Percentiles rank a stretch among this genome's conserved stretches.
Conservation (phyloP, 768 basidiomycete genomes). For the Gyrodon lividus region DNA sequence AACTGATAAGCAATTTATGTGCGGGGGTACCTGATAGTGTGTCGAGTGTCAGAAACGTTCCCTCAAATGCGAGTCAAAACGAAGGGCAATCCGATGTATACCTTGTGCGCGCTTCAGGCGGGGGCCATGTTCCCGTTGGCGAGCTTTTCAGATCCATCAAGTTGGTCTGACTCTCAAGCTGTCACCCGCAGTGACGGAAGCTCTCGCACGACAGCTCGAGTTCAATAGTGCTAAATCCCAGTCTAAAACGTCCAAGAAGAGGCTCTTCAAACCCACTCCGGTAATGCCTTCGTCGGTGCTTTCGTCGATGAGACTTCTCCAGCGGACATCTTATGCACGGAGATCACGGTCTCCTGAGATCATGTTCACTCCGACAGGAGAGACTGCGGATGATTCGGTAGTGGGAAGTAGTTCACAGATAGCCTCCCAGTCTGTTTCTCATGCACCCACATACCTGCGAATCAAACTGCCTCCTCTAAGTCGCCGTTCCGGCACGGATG, state of each 20-base stretch:
- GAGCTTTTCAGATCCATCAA: conserved; percentile 5
- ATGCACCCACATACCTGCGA: background rate
- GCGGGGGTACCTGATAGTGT: background rate
- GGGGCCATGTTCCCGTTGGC: conserved; percentile 1
- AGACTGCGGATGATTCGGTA: background rate
- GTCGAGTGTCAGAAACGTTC: background rate
- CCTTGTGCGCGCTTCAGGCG: conserved; percentile 4
- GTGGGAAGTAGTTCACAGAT: background rate
- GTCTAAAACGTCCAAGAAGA: background rate
- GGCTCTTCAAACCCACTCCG: background rate
- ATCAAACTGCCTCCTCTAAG: background rate
- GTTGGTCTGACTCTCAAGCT: conserved; percentile 1
- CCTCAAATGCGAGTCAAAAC: conserved; percentile 2
- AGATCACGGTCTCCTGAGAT: background rate
- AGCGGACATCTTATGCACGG: background rate
- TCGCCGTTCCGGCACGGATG: background rate
- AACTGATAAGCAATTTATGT: background rate
- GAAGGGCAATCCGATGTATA: conserved; percentile 1
- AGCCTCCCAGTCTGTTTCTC: background rate
- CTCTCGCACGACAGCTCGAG: background rate
- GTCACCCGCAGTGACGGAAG: background rate
- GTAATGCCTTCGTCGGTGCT: background rate
- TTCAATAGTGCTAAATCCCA: background rate
- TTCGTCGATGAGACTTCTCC: background rate
- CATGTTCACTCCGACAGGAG: background rate